phyloP scores from a whole-genome alignment of 139 green algal species.

The Chlamydomonas sp. region DNA sequence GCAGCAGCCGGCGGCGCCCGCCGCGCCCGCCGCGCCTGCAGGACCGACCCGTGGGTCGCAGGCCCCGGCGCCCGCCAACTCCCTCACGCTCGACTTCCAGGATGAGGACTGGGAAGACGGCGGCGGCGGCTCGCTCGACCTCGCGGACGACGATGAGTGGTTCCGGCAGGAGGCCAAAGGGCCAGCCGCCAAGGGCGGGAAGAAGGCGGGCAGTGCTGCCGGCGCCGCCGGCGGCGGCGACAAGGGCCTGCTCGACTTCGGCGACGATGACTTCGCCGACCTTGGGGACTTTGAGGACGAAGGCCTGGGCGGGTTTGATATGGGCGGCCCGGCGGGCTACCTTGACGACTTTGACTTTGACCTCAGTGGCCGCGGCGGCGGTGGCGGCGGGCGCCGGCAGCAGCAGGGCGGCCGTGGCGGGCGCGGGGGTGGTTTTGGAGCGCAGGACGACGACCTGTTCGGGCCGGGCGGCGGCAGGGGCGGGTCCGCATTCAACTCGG shows the following conservation, averaged over 20 bases:
- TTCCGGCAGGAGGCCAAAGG: not conserved
- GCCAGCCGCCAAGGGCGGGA: not conserved
- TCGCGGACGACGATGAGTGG: too few species aligned
- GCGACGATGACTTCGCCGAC: not conserved
- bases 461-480: too few species aligned
- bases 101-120: too few species aligned
- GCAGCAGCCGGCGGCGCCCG: too few species aligned
- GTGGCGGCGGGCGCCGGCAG: not conserved
- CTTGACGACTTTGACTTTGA: not conserved
- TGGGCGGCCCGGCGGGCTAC: not conserved
- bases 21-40: too few species aligned
- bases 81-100: too few species aligned
- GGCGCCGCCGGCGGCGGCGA: not conserved
- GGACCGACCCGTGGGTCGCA: too few species aligned
- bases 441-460: not conserved
- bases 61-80: too few species aligned
- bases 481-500: too few species aligned
- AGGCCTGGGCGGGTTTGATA: too few species aligned
- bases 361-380: not conserved
- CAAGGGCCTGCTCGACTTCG: conserved; percentile 7
- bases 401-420: not conserved
- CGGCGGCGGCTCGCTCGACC: too few species aligned
- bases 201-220: too few species aligned
- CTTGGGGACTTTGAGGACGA: not conserved
- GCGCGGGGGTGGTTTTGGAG: conserved; percentile 3